Percentiles rank a stretch among this genome's conserved stretches.
These are phyloP conservation scores for Amniculicola lignicola DNA, from an alignment of 495 filamentous ascomycete genomes.

Conservation along the genomic window DNA sequence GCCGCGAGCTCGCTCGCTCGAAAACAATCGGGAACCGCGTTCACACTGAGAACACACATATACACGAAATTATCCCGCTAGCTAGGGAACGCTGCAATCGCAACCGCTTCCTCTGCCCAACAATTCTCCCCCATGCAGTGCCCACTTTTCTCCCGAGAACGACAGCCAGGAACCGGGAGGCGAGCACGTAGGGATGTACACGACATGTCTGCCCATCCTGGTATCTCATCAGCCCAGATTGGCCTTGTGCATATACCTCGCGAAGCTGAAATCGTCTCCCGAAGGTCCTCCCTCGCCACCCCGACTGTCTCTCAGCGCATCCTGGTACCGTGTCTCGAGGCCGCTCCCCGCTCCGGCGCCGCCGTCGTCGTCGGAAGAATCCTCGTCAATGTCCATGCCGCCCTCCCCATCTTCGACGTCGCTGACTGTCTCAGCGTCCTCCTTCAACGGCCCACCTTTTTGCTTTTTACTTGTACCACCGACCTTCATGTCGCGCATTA, in stretches of 20 bases:
- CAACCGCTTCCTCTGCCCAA: conserved; percentile 7
- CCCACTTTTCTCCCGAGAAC: not conserved
- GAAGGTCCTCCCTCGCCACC: conserved; percentile 41
- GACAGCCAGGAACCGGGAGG: conserved; percentile 15
- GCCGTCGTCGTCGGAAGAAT: conserved; percentile 45
- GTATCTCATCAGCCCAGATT: conserved; percentile 29
- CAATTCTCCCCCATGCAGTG: not conserved
- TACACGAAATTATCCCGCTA: too few species aligned
- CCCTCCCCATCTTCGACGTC: conserved; percentile 59
- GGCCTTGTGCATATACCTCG: conserved; percentile 50
- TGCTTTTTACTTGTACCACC: conserved; percentile 45
- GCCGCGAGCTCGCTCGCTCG: too few species aligned
- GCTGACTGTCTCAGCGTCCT: conserved; percentile 54
- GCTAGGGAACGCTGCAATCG: conserved; percentile 7
- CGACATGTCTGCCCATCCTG: not conserved
- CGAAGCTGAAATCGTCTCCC: conserved; percentile 57
- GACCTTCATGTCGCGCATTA: conserved; percentile 94
- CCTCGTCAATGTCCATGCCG: conserved; percentile 47
- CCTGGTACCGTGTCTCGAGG: conserved; percentile 58
- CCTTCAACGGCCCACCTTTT: conserved; percentile 37
- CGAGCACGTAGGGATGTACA: conserved; percentile 16
- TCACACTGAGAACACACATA: too few species aligned
- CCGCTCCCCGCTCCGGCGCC: conserved; percentile 40
- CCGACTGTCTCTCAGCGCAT: conserved; percentile 50
- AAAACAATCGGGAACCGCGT: not conserved